phyloP scores from a whole-genome alignment of 1,139 yeast genomes.

The Kurtzmaniella quercitrusa region DNA sequence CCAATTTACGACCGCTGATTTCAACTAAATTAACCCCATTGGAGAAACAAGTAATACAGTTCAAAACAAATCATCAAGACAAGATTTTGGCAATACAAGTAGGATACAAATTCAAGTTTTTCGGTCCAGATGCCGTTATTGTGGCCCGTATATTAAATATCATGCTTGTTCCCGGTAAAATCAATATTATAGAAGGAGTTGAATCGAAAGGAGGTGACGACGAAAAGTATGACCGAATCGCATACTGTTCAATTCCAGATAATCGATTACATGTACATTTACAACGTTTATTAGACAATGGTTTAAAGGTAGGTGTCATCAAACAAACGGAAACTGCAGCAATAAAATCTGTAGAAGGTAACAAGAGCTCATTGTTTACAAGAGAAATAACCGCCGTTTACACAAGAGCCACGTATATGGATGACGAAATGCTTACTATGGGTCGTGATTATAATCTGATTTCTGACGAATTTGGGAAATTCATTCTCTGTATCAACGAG shows the following conservation, averaged over 20 bases:
- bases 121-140: constrained; percentile 74
- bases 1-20: neutral
- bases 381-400: constrained; percentile 69
- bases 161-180: constrained; percentile 66
- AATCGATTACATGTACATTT: constrained; percentile 69
- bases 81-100: constrained; percentile 77
- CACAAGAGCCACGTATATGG: constrained; percentile 82
- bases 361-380: constrained; percentile 51
- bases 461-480: constrained; percentile 21
- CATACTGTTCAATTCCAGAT: constrained; percentile 84
- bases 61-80: constrained; percentile 58
- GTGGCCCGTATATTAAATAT: constrained; percentile 67
- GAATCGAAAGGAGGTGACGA: constrained; percentile 10
- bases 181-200: constrained; percentile 40
- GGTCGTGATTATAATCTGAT: constrained; percentile 11
- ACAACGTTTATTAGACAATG: constrained; percentile 57
- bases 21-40: constrained; percentile 54
- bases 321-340: constrained; percentile 83
- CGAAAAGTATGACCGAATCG: constrained; percentile 56
- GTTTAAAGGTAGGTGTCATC: constrained; percentile 80
- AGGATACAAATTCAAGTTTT: constrained; percentile 86
- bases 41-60: constrained; percentile 67
- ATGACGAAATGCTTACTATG: constrained; percentile 41
- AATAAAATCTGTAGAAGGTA: constrained; percentile 47
- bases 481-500: constrained; percentile 27